Evolutionary conservation across 129 eudicot species (phyloP).

Genomic region (Pittosporum tobira): DNA sequence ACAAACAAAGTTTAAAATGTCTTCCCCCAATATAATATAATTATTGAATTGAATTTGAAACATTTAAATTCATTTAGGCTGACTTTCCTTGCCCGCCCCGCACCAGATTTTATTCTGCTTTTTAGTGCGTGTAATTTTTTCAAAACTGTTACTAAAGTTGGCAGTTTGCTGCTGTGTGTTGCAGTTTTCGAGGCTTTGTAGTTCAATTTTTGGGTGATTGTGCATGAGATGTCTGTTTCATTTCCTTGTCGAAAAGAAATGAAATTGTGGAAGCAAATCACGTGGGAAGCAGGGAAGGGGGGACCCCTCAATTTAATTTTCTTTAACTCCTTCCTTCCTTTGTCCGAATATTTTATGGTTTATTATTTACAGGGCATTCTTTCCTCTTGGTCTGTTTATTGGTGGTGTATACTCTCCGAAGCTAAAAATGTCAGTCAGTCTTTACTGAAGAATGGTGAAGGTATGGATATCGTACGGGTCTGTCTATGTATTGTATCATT

Average conservation of each 20-base stretch:
- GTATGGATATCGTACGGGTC: constrained; percentile 47
- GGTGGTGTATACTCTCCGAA: not conserved
- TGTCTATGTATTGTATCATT: not conserved
- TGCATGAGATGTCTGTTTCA: constrained; percentile 30
- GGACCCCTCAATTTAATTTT: constrained; percentile 9
- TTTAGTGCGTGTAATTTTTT: constrained; percentile 1
- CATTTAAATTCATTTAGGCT: too few species aligned
- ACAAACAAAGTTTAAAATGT: too few species aligned
- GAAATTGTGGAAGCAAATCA: not conserved
- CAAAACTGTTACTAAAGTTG: constrained; percentile 8
- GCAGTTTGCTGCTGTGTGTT: constrained; percentile 6
- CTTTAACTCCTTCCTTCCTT: constrained; percentile 4
- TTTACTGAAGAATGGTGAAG: constrained; percentile 14
- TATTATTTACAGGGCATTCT: constrained; percentile 20
- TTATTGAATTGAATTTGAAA: too few species aligned
- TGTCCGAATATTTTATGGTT: constrained; percentile 14
- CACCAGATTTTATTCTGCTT: constrained; percentile 18
- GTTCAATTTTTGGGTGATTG: constrained; percentile 19
- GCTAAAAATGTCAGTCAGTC: not conserved
- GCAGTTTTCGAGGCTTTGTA: constrained; percentile 2
- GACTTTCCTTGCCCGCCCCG: too few species aligned
- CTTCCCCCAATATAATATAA: too few species aligned
- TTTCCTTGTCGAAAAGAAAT: constrained; percentile 4
- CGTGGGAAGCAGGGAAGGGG: too few species aligned
- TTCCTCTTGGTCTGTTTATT: not conserved